These are phyloP conservation scores for Phyllostachys edulis DNA, from an alignment of 176 grass and related monocot genomes.

Conservation along the genomic window DNA sequence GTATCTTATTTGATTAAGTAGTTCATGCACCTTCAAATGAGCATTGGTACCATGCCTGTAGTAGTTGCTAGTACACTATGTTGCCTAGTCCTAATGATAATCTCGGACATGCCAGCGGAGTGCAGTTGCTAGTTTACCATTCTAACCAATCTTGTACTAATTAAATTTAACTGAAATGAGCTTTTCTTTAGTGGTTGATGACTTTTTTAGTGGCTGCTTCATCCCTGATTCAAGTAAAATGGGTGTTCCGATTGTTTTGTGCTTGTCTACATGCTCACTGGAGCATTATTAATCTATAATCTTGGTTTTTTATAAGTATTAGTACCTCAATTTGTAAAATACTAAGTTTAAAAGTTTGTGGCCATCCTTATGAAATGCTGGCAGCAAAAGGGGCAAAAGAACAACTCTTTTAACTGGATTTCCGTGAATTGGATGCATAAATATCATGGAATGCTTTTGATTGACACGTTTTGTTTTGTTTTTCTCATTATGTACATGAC, in stretches of 20 bases:
- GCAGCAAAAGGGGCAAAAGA: no score
- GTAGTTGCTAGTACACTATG: background rate
- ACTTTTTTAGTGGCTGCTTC: background rate
- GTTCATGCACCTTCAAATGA: background rate
- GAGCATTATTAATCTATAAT: no score
- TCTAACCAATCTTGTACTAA: background rate
- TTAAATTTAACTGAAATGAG: background rate
- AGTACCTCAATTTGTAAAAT: no score
- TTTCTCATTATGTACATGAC: no score
- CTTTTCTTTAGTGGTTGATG: background rate
- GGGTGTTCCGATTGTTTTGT: background rate
- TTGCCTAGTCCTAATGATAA: background rate
- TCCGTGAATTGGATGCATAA: no score
- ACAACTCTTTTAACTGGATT: no score
- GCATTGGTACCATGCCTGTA: background rate
- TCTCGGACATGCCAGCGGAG: background rate
- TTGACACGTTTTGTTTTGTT: no score
- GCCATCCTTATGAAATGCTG: no score
- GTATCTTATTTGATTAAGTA: background rate
- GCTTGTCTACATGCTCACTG: background rate
- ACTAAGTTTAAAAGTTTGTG: no score
- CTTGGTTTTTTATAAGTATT: no score
- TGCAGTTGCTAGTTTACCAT: background rate
- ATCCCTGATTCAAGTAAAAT: background rate
- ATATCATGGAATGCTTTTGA: no score